These are phyloP conservation scores for Oxyria digyna DNA, from an alignment of 148 eudicot species.

Conservation along the genomic window DNA sequence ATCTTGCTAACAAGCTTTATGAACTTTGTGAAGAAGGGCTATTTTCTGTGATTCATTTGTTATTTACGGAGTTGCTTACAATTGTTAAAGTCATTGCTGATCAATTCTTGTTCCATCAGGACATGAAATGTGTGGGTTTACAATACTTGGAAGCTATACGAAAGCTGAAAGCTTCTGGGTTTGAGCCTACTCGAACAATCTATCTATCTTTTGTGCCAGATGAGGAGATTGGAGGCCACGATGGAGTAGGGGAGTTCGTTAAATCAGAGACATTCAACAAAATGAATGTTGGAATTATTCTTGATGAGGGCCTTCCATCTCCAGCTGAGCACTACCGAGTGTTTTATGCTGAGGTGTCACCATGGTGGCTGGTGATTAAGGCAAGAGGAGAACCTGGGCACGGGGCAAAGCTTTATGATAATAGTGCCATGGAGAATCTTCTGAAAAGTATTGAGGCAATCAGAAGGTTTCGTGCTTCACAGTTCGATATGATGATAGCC, in stretches of 20 bases:
- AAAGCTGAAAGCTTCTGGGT: constrained; percentile 56
- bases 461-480: constrained; percentile 76
- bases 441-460: constrained; percentile 82
- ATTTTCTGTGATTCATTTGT: background rate
- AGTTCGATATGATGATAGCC: constrained; percentile 86
- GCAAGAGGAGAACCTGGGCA: constrained; percentile 92
- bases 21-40: background rate
- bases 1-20: background rate
- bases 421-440: constrained; percentile 87
- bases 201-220: constrained; percentile 88
- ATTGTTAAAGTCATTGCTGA: background rate
- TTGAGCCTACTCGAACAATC: constrained; percentile 63
- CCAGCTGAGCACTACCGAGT: constrained; percentile 57
- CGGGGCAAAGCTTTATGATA: constrained; percentile 88
- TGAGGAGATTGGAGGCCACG: constrained; percentile 97
- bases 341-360: constrained; percentile 77
- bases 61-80: background rate
- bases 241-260: constrained; percentile 66
- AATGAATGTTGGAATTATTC: constrained; percentile 82
- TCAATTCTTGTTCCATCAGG: constrained; percentile 25
- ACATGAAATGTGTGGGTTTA: constrained; percentile 94
- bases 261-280: constrained; percentile 46
- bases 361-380: constrained; percentile 90
- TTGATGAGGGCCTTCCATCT: constrained; percentile 89
- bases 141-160: constrained; percentile 91